phyloP scores from a whole-genome alignment of 257 asterid genomes.

The Jacaranda mimosifolia region DNA sequence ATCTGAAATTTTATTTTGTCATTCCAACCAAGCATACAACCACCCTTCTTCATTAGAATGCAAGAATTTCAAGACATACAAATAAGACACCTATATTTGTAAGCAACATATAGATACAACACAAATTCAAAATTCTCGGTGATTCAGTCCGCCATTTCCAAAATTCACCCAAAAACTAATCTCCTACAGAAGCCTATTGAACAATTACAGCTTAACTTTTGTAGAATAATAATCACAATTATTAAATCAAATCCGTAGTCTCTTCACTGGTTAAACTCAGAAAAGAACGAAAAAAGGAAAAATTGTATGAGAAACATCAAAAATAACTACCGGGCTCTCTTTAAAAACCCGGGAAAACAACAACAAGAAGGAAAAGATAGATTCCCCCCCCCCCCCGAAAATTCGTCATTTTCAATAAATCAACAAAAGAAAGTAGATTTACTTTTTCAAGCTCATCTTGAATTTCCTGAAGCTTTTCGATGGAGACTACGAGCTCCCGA shows the following conservation, averaged over 20 bases:
- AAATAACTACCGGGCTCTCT: neutral
- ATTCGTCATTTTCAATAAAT: neutral
- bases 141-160: conserved; percentile 11
- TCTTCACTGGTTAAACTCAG: neutral
- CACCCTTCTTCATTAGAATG: neutral
- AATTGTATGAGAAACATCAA: neutral
- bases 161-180: neutral
- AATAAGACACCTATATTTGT: neutral
- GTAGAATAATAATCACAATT: neutral
- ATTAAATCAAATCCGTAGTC: neutral
- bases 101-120: conserved; percentile 7
- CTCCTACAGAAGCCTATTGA: conserved; percentile 2
- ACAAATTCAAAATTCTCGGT: neutral
- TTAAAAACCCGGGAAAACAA: neutral
- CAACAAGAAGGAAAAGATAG: neutral
- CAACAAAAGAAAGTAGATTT: neutral
- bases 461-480: conserved; percentile 85
- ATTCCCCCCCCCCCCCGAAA: neutral
- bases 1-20: neutral
- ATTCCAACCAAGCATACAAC: conserved; percentile 6
- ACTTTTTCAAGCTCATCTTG: conserved; percentile 93
- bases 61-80: conserved; percentile 6
- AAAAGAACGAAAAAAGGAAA: neutral
- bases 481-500: conserved; percentile 66
- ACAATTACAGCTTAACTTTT: neutral